A percentile compares a stretch with the other conserved stretches of the same genome.
phyloP scores from a whole-genome alignment of 2,329 filamentous ascomycete species.

The Verticillium alfalfae region DNA sequence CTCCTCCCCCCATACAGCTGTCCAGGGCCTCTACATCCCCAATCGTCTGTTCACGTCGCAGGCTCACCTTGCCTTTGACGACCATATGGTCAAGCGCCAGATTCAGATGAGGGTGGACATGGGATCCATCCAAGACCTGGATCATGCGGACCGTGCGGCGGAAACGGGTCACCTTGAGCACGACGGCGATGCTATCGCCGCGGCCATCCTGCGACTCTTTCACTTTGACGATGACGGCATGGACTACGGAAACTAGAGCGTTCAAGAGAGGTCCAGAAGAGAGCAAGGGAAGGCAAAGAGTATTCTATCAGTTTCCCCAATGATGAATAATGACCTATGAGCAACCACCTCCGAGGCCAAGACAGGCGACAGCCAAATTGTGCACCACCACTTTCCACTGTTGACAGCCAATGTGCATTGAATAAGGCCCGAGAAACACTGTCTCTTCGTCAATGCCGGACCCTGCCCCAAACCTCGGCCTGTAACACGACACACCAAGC shows the following conservation, averaged over 20 bases:
- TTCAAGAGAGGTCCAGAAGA: too few relatives aligned
- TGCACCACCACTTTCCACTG: too few relatives aligned
- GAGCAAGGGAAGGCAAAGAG: too few relatives aligned
- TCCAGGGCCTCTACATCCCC: conserved; percentile 69
- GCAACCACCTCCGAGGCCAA: too few relatives aligned
- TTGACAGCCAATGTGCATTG: too few relatives aligned
- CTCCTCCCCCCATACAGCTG: conserved; percentile 56
- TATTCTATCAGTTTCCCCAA: too few relatives aligned
- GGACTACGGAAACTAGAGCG: background rate
- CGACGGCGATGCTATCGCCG: conserved; percentile 63
- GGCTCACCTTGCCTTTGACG: conserved; percentile 72
- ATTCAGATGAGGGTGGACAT: conserved; percentile 53
- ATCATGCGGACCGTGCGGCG: conserved; percentile 56
- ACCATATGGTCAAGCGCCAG: conserved; percentile 61
- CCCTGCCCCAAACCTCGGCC: conserved; percentile 12
- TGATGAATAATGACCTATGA: too few relatives aligned
- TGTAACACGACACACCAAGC: background rate
- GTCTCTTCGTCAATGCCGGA: background rate
- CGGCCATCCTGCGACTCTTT: conserved; percentile 59
- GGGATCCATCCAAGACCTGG: conserved; percentile 57
- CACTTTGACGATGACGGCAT: conserved; percentile 40
- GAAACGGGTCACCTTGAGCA: conserved; percentile 57
- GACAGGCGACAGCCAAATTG: too few relatives aligned
- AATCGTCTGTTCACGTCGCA: conserved; percentile 66
- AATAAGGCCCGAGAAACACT: too few relatives aligned